Base-by-base conservation (phyloP, 208 protist genomes). In the Leishmania amazonensis region DNA sequence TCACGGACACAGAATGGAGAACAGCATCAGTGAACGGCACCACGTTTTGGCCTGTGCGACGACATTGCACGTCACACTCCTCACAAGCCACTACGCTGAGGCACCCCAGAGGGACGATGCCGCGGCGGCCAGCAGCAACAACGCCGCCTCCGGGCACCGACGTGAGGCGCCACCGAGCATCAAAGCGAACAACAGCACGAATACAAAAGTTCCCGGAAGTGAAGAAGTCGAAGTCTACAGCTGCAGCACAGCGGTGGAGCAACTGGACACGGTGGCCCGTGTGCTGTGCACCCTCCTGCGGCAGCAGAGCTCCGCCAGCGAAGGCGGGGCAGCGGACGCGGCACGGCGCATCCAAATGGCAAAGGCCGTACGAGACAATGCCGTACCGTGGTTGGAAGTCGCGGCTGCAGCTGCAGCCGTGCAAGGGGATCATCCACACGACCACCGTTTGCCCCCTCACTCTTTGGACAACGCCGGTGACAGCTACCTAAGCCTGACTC, bases 231-330 rank as follows among this genome's bases (percentile, higher is more conserved):
- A 77, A 21, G 21, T 53, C 40, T 86, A 80, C 83, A 51, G 47
- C 24, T 82, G 83, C 42, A 67, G 58, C 65, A 80, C 83, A 64
- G 51, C 68, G 15, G 73, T 78, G 0, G 83, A 86, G 54, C 83
- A 86, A 64, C 75, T 83, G 24, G 83, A 86, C 73, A 86, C 78
- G 38, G 75, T 86, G 13, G 83, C 83, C 40, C 83, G 83, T 21
- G 67, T 79, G 62, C 58, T 86, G 38, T 64, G 83, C n/a, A 51
- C 47, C 24, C 49, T 77, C 13, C 38, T 87, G 45, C 76, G 21
- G 17, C 53, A 78, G 15, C 38, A 54, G n/a, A 47, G 35, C 47
- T 31, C 58, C 28, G 45, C 15, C 40, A 35, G 19, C 5, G n/a
- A 40, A 8, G 64, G 45, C 21, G 24, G 21, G 35, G 67, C 49